Base-by-base conservation (phyloP, 176 grass and related monocot species). In the Phoenix dactylifera region DNA sequence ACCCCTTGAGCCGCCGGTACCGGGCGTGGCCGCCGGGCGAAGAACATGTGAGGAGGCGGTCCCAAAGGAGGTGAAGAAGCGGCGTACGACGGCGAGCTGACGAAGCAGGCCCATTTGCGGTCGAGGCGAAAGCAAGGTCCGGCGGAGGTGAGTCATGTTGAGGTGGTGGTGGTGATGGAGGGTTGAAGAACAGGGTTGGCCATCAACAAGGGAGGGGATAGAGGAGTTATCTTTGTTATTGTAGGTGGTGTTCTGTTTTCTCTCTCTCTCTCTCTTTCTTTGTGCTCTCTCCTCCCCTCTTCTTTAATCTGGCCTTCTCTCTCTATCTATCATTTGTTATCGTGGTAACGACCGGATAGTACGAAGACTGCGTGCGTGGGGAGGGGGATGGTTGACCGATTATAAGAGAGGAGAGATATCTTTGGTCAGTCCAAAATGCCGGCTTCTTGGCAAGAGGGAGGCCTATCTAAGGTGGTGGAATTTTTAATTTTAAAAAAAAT, bases 41-140 rank as follows among this genome's bases (percentile, higher is more conserved):
- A 51, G 84, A 88, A 67, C 87, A 88, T 14, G 78, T 65, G 68
- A 82, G 71, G 23, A 97, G 72, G 50, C 71, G 87, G 72, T 79
- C 74, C 67, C 83, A 78, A 16, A 97, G 30, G 63, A 79, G 48
- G 32, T 84, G 81, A 97, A 76, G 55, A 86, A 80, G 55, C 93
- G 62, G 57, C 51, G 78, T 66, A 82, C 66, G 71, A 86, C 64
- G 63, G 86, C 74, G 15, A 95, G 55, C 26, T 79, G 71, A 95
- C 65, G 58, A 87, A 71, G 65, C 75, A 77, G 24, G 78, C 59
- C 86, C 80, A 90, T 20, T 79, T 65, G 60, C 78, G 72, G 70
- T 82, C 78, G 35, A 83, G 35, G 6, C 9, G 35, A 44, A n/a
- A 44, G 10, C 7, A 44, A 12, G 35, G 9, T 44, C 35, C 35